Base-by-base conservation (phyloP, 148 eudicot species). In the Camellia sinensis region DNA sequence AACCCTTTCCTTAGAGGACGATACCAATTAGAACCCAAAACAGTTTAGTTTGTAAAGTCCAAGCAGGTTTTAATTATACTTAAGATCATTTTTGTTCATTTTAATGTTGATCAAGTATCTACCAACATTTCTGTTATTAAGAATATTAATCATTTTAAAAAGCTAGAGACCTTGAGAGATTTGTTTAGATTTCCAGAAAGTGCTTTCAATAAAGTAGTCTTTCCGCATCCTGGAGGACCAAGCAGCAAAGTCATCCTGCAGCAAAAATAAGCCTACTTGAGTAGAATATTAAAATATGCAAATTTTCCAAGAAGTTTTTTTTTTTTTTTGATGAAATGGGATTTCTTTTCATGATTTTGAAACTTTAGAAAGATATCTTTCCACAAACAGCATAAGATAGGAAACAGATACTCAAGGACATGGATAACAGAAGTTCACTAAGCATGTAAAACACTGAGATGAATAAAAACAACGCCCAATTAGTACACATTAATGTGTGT, bases 141-240 rank as follows among this genome's bases (percentile, higher is more conserved):
- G 19, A 48, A 29, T 29, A 54, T 19, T 69, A 54, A n/a, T 21
- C 4, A 6, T 57, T 12, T 9, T 18, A 53, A n/a, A 45, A 64
- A 74, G 40, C 4, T 3, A 44, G n/a, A 78, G 57, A 93, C 97
- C 95, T 89, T 83, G 74, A 93, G 88, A 80, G 93, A 88, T 76
- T 85, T 86, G 88, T 86, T 82, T 64, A 89, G 81, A 74, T 89
- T 91, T 87, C 92, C 95, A 29, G 95, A 87, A 78, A 93, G 92
- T 57, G 95, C 89, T 86, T 88, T 89, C 79, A 93, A 41, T 40
- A 93, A 79, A 71, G 97, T 83, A 75, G 91, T 91, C 85, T 93
- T 93, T 56, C 97, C 97, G 73, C 95, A 89, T 81, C 95, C 95
- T 14, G 95, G 97, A 74, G 97, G 97, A 68, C 97, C 97, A 80